Conservation (phyloP, 345 rosid genomes). For the Populus deltoides region DNA sequence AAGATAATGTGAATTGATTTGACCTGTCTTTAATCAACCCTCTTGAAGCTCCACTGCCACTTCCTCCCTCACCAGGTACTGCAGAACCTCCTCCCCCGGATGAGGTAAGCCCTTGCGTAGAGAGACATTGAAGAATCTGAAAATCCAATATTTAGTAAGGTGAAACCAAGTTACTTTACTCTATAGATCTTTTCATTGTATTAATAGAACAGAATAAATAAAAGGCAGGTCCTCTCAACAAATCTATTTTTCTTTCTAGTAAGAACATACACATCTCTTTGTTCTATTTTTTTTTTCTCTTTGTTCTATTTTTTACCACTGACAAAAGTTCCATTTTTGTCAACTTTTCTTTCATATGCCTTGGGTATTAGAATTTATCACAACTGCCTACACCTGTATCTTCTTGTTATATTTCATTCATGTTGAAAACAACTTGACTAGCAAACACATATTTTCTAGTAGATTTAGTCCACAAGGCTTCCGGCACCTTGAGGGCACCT, state of each 20-base stretch:
- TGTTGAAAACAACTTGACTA: neutral
- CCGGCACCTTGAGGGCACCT: neutral
- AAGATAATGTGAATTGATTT: neutral
- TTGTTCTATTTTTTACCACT: neutral
- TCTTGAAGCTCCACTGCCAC: conserved; percentile 87
- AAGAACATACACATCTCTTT: neutral
- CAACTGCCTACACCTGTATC: neutral
- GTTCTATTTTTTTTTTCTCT: neutral
- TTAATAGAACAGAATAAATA: neutral
- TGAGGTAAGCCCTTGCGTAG: conserved; percentile 85
- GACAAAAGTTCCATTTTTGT: neutral
- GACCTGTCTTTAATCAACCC: conserved; percentile 88
- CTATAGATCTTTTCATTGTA: neutral
- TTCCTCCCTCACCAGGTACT: conserved; percentile 65
- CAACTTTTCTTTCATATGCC: neutral
- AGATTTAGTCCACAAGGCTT: neutral
- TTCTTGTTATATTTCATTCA: neutral
- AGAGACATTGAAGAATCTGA: conserved; percentile 79
- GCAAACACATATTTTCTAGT: neutral
- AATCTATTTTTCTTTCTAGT: neutral
- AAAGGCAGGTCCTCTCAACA: neutral
- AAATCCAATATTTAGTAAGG: conserved; percentile 1
- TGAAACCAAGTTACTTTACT: neutral
- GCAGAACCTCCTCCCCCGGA: conserved; percentile 92
- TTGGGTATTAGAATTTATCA: neutral